Conservation (phyloP, 2,329 filamentous ascomycete genomes). For the Fonsecaea pugnacius region DNA sequence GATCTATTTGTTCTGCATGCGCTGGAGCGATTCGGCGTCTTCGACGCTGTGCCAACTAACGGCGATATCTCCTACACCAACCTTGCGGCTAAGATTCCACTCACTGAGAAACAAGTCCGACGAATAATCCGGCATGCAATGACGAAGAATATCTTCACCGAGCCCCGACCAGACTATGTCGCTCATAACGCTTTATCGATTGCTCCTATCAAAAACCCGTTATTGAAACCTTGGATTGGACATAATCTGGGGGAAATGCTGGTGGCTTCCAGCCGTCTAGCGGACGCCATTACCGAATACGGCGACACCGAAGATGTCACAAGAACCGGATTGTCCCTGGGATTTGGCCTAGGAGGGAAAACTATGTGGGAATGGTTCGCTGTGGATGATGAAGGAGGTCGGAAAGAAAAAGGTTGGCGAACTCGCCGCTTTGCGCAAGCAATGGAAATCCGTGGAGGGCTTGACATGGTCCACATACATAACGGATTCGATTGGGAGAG, state of each 20-base stretch:
- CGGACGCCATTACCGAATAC: conserved; percentile 36
- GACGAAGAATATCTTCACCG: conserved; percentile 61
- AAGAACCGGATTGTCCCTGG: conserved; percentile 39
- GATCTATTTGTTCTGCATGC: conserved; percentile 39
- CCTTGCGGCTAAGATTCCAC: conserved; percentile 35
- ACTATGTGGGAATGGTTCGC: conserved; percentile 43
- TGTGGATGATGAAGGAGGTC: conserved; percentile 43
- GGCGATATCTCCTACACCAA: conserved; percentile 38
- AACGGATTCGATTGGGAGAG: conserved; percentile 60
- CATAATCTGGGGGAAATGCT: conserved; percentile 48
- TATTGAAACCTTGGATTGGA: conserved; percentile 57
- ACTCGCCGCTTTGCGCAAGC: conserved; percentile 54
- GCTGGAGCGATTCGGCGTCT: conserved; percentile 42
- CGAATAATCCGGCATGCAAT: conserved; percentile 54
- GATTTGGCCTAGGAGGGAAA: conserved; percentile 31
- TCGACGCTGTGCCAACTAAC: conserved; percentile 38
- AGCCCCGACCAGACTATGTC: conserved; percentile 56
- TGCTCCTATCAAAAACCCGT: conserved; percentile 43
- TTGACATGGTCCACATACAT: conserved; percentile 60
- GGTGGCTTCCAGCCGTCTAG: conserved; percentile 32
- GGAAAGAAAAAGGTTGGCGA: conserved; percentile 38
- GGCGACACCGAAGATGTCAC: conserved; percentile 24
- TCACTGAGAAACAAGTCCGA: conserved; percentile 16
- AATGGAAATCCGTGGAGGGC: conserved; percentile 61
- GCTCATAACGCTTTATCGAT: conserved; percentile 61